Base-by-base conservation (phyloP, 257 asterid species). In the Solanum habrochaites region DNA sequence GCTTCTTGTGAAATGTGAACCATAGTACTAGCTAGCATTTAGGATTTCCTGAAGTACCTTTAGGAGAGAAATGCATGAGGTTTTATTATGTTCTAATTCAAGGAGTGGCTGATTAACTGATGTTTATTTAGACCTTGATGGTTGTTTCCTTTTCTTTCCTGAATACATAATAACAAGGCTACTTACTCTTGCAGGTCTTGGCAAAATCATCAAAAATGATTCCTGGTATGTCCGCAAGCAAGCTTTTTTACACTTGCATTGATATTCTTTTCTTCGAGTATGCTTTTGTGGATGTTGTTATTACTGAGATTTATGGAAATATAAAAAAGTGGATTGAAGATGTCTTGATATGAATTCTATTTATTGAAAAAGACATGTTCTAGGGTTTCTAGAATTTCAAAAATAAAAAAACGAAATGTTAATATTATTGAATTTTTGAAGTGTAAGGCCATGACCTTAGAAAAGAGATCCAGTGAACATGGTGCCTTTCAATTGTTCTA, bases 171-270 rank as follows among this genome's bases (percentile, higher is more conserved):
- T 95, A 86, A 93, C 80, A 49, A 43, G 32, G 58, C 35, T 43
- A 18, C 90, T 87, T 29, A 74, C 85, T n/a, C 87, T 84, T 91
- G 87, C 90, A 95, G 98, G 98, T 95, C 86, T 92, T 95, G 89
- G 98, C 98, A 42, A 94, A 94, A 90, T 95, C 98, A 85, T 95
- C 98, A 42, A 95, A 94, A 94, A 94, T 95, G 98, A 94, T 94
- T 91, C 98, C 98, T 87, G 98, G 98, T 95, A 88, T 89, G 85
- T 81, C 69, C 14, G 70, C 70, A 11, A 81, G 70, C 45, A 81
- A 81, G 70, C 85, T 18, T 52, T 80, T 49, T 49, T 32, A 31
- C 10, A 81, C 70, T 81, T 52, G 11, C 70, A 20, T 80, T 39
- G 25, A 80, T 47, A 42, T 81, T 81, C 45, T 49, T 81, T 49